Conservation (phyloP, 805 yeast species). For the Barnettozyma sucrosica region DNA sequence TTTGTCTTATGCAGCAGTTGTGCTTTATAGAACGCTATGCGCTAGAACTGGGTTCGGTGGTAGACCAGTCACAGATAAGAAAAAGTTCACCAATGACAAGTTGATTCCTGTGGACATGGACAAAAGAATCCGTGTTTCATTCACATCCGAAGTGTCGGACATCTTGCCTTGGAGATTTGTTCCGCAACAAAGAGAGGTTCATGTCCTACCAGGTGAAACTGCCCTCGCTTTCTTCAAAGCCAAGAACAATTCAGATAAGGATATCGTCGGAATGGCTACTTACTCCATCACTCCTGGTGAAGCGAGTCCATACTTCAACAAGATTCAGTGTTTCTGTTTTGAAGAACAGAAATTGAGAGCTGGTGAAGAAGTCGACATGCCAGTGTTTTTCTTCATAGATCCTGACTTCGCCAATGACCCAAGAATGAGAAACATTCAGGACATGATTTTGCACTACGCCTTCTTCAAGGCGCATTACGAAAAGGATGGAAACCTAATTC, state of each 20-base stretch:
- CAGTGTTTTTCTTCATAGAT: slow-evolving; percentile 92
- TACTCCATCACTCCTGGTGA: slow-evolving; percentile 95
- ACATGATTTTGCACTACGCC: slow-evolving; percentile 85
- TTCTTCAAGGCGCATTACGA: slow-evolving; percentile 63
- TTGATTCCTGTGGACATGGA: slow-evolving; percentile 83
- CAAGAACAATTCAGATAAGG: slow-evolving; percentile 75
- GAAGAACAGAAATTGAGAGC: slow-evolving; percentile 92
- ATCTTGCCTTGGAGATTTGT: slow-evolving; percentile 90
- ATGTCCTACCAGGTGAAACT: slow-evolving; percentile 93
- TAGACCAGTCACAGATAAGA: slow-evolving; percentile 79
- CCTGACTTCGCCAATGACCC: slow-evolving; percentile 96
- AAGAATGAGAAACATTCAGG: slow-evolving; percentile 82
- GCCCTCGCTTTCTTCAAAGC: slow-evolving; percentile 95
- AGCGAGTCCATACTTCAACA: slow-evolving; percentile 93
- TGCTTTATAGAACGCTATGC: slow-evolving; percentile 85
- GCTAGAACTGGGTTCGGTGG: slow-evolving; percentile 97
- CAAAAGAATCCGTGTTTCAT: slow-evolving; percentile 73
- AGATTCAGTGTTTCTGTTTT: slow-evolving; percentile 96
- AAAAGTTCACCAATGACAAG: slow-evolving; percentile 80
- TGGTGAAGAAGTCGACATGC: slow-evolving; percentile 99
- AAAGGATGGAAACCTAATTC: slow-evolving; percentile 32
- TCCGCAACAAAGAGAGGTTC: slow-evolving; percentile 92
- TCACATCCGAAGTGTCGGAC: slow-evolving; percentile 88
- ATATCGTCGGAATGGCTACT: slow-evolving; percentile 97
- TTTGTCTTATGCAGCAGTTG: slow-evolving; percentile 85